phyloP scores from a whole-genome alignment of 306 rosid genomes.

The Dryas drummondii region DNA sequence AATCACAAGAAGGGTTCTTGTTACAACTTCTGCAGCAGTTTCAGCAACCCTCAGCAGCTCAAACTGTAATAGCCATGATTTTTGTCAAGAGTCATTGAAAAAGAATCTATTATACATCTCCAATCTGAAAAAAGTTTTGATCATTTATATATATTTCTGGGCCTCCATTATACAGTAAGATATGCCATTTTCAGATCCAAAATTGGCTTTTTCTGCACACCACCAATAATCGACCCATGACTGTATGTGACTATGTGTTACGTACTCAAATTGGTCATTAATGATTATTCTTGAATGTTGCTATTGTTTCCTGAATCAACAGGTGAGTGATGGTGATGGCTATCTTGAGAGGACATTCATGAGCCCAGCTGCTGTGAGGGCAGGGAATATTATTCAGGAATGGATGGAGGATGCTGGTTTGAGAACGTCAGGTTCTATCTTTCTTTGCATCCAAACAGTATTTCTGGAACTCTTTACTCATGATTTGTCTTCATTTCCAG shows the following conservation, averaged over 20 bases:
- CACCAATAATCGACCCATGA: too few relatives aligned
- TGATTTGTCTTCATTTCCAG: constrained; percentile 49
- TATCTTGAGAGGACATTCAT: constrained; percentile 91
- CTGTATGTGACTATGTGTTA: too few relatives aligned
- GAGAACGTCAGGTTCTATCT: constrained; percentile 76
- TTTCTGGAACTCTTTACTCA: constrained; percentile 34
- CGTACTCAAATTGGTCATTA: too few relatives aligned
- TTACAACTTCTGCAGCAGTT: background rate
- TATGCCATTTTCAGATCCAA: background rate
- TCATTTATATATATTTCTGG: too few relatives aligned
- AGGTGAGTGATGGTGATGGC: constrained; percentile 76
- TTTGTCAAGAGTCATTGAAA: background rate
- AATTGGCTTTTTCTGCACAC: too few relatives aligned
- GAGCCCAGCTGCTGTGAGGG: constrained; percentile 83
- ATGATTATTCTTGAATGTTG: constrained; percentile 22
- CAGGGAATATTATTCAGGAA: constrained; percentile 48
- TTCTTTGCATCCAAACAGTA: constrained; percentile 16
- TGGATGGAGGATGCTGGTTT: constrained; percentile 99
- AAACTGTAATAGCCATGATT: too few relatives aligned
- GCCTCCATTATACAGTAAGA: too few relatives aligned
- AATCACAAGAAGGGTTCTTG: background rate
- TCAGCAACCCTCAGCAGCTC: background rate
- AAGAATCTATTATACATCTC: too few relatives aligned
- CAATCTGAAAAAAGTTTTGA: too few relatives aligned
- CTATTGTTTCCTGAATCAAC: constrained; percentile 32